A percentile compares a stretch with the other conserved stretches of the same genome.
Conservation (phyloP, 345 rosid genomes). For the Citropsis articulata region DNA sequence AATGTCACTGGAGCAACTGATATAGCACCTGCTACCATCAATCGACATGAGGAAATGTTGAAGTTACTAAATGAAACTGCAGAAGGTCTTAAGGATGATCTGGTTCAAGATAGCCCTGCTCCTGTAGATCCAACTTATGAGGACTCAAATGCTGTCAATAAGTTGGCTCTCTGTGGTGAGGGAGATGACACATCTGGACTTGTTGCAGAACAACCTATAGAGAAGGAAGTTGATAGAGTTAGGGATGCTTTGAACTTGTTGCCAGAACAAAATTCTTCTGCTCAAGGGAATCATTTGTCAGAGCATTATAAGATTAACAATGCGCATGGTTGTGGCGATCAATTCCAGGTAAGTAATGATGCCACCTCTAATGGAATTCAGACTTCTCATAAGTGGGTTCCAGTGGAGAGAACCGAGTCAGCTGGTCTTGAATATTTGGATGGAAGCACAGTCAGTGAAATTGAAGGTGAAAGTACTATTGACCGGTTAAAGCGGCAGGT, state of each 20-base stretch:
- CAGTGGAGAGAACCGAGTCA: conserved; percentile 39
- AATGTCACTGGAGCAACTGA: conserved; percentile 26
- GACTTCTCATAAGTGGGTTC: conserved; percentile 26
- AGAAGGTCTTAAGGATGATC: conserved; percentile 11
- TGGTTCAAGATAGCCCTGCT: conserved; percentile 18
- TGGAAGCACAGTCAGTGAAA: conserved; percentile 50
- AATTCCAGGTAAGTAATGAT: conserved; percentile 29
- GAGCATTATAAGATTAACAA: conserved; percentile 27
- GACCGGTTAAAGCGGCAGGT: conserved; percentile 54
- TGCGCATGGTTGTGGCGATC: conserved; percentile 25
- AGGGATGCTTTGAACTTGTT: conserved; percentile 34
- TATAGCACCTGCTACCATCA: conserved; percentile 19
- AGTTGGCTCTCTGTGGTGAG: conserved; percentile 24
- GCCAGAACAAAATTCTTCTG: conserved; percentile 25
- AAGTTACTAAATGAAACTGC: conserved; percentile 21
- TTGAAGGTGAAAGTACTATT: conserved; percentile 54
- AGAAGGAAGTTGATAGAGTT: conserved; percentile 28
- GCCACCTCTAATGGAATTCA: conserved; percentile 30
- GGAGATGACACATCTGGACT: conserved; percentile 28
- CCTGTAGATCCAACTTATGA: conserved; percentile 14
- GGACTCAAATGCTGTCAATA: conserved; percentile 17
- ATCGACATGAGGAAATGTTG: conserved; percentile 29
- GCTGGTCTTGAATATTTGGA: conserved; percentile 46
- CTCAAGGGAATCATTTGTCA: conserved; percentile 22
- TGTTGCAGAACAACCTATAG: conserved; percentile 31